These are phyloP conservation scores for Termitomyces sp. DNA, from an alignment of 768 basidiomycete genomes.

Conservation along the genomic window DNA sequence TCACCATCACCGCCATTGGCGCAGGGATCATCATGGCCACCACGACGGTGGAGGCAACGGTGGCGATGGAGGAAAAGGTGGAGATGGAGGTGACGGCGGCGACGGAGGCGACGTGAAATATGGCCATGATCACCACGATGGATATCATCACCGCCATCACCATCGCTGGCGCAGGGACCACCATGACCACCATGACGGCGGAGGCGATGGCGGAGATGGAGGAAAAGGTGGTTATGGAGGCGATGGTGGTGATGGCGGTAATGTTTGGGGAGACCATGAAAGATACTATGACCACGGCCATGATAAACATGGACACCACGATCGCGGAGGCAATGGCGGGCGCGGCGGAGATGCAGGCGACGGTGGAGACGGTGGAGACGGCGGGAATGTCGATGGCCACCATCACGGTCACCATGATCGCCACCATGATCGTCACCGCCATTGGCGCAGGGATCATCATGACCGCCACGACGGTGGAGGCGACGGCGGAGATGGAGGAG, in stretches of 20 bases:
- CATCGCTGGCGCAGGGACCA: background rate
- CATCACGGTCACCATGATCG: no score
- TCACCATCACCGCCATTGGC: no score
- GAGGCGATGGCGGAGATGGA: background rate
- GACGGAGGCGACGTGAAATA: background rate
- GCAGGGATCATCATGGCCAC: no score
- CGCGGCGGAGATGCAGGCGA: slow-evolving; percentile 1
- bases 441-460: background rate
- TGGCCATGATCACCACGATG: background rate
- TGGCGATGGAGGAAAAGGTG: background rate
- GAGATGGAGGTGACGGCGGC: background rate
- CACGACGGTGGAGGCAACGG: background rate
- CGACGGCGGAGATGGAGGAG: no score
- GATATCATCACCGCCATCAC: background rate
- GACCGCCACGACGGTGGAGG: no score
- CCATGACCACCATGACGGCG: background rate
- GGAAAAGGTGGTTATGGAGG: background rate
- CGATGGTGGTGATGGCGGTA: background rate
- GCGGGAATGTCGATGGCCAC: background rate
- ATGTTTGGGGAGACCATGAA: background rate
- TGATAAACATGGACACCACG: background rate
- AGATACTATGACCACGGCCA: background rate
- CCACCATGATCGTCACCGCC: no score
- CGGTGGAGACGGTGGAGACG: background rate
- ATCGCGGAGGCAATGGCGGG: background rate